Evolutionary conservation across 768 basidiomycete species (phyloP), one percentile per base, ranked within the genome.

Genomic region (Serendipita indica): DNA sequence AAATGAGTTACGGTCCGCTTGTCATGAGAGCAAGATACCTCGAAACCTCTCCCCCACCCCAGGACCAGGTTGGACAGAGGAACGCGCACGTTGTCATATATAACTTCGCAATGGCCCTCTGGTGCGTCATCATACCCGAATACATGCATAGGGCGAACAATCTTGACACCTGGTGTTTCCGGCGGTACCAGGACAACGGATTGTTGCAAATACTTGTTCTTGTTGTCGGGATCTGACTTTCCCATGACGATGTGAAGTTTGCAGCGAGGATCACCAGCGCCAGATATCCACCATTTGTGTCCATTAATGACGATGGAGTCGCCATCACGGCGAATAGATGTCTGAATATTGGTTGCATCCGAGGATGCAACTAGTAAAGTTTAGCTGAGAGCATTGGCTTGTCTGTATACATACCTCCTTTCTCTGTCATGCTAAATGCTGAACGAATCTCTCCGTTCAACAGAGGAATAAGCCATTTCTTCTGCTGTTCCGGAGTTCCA

Each of bases 231-330:
- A 70, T 97, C 91, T 62, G 88, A 91, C 74, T 90, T 89, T 57
- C 92, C 94, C 77, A 99, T 85, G 39, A 98, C 88, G 54, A 99
- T 81, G 67, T 99, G 94, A 10, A 98, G 64, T 60, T 79, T 81
- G 61, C 85, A 86, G 61, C 93, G 78, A 43, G 91, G 91, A 69
- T 98, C 92, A 16, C 92, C 92, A 4, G 93, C 94, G 54, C 93
- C 93, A 28, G 89, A 92, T 69, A 98, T 98, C 86, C 89, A 98
- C 93, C 94, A 98, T 78, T 99, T 99, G 72, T 92, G 90, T 0
- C 93, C 96, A 65, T 87, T 93, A 61, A 99, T 83, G 62, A 94
- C 83, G 62, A 98, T 89, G 62, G 91, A 84, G 65, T 86, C 73
- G 33, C 90, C 89, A 66, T 91, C 87, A 62, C 80, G 79, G 59